Evolutionary conservation across 2,329 filamentous ascomycete genomes (phyloP).

Genomic region (Akanthomyces lecanii): DNA sequence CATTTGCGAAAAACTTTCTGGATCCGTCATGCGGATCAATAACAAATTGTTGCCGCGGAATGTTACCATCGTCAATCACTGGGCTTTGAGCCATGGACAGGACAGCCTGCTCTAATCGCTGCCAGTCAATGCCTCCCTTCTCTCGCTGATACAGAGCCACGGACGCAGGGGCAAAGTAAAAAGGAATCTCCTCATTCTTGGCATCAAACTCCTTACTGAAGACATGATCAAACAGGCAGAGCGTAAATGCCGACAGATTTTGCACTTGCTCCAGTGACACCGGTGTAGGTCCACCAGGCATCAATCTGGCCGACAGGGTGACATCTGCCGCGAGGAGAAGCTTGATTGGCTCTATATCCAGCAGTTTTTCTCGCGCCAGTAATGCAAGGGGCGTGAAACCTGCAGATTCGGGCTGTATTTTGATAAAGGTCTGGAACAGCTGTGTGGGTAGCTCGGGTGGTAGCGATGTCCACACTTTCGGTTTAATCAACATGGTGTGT

Average conservation of each 20-base stretch:
- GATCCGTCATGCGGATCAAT: slow-evolving; percentile 59
- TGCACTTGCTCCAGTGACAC: slow-evolving; percentile 43
- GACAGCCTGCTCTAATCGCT: slow-evolving; percentile 45
- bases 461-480: slow-evolving; percentile 61
- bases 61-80: not conserved
- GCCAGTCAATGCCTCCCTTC: not conserved
- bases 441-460: slow-evolving; percentile 39
- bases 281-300: slow-evolving; percentile 39
- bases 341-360: not conserved
- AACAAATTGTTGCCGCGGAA: slow-evolving; percentile 45
- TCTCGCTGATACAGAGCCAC: slow-evolving; percentile 22
- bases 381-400: not conserved
- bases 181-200: slow-evolving; percentile 63
- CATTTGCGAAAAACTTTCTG: slow-evolving; percentile 54
- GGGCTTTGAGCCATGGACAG: not conserved
- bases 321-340: not conserved
- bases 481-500: slow-evolving; percentile 78
- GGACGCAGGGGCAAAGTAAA: slow-evolving; percentile 68
- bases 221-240: slow-evolving; percentile 73
- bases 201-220: slow-evolving; percentile 83
- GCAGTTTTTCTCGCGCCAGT: not conserved
- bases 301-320: not conserved
- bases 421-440: slow-evolving; percentile 46
- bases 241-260: slow-evolving; percentile 65
- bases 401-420: not conserved